Evolutionary conservation across 345 rosid species (phyloP), one percentile per base, ranked within the genome.

Genomic region (Gossypium sturtianum): DNA sequence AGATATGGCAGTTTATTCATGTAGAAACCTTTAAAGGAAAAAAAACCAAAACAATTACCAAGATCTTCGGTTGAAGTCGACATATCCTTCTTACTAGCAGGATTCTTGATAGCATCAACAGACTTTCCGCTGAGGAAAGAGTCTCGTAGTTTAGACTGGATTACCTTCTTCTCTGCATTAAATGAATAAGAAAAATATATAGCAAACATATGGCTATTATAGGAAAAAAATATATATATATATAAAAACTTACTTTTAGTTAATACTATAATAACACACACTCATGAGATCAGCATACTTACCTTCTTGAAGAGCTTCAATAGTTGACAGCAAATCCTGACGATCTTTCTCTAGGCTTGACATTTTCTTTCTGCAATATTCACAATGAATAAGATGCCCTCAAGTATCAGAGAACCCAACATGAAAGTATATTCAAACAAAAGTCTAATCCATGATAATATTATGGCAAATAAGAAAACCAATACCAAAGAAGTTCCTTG

Each of bases 301-400:
- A 91, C 99, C 99, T 86, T 96, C 99, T 82, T 91, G 92, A 57
- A 96, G 91, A 78, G 97, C 93, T 82, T 85, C 89, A 63, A 93
- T 85, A 74, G 98, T 93, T 74, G 86, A 84, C 56, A 89, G 93
- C 70, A 96, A 86, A 84, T 96, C 98, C 78, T 85, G 92, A 75
- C 95, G 93, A 17, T 91, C 99, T 82, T 82, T 96, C 78, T 96
- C 98, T 12, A 93, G 83, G 85, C 87, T 87, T 78, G 66, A 87
- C 73, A 93, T 78, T 82, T 89, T 93, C 94, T 89, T 96, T 84
- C 99, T 96, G 87, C 58, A 83, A 73, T 19, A 76, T 70, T 66
- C 43, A 66, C 29, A 68, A 29, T 60, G 70, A 48, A 66, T 70
- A 22, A 67, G 60, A 79, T 53, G 38, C 44, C 60, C 56, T 64